A percentile compares a stretch with the other conserved stretches of the same genome.
These are phyloP conservation scores for Triticum timopheevii DNA, from an alignment of 176 grass and related monocot species.

Conservation along the genomic window DNA sequence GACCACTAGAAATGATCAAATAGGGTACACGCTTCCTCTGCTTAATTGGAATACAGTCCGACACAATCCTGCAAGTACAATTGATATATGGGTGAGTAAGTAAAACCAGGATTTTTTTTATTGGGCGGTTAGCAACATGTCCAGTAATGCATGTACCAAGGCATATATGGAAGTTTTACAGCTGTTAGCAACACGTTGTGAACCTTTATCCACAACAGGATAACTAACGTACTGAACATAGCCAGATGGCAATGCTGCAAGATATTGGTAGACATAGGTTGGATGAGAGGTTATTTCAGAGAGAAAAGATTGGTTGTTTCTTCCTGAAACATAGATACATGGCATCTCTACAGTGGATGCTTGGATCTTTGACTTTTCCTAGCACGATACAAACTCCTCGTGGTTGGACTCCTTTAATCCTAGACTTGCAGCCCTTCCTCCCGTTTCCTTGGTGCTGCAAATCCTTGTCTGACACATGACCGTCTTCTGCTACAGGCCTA, in stretches of 20 bases:
- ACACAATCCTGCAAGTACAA: slow-evolving; percentile 56
- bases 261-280: background rate
- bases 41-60: slow-evolving; percentile 74
- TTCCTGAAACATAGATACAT: background rate
- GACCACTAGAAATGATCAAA: slow-evolving; percentile 62
- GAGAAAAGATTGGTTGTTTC: background rate
- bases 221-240: background rate
- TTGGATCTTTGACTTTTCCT: background rate
- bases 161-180: slow-evolving; percentile 5
- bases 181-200: background rate
- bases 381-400: background rate
- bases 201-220: background rate
- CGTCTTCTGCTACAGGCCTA: background rate
- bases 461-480: background rate
- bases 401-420: background rate
- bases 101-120: background rate
- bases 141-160: background rate
- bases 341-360: background rate
- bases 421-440: background rate
- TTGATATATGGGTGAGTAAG: background rate
- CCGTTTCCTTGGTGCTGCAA: background rate
- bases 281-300: background rate
- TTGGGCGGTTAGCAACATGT: background rate
- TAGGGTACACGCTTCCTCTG: slow-evolving; percentile 64
- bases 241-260: slow-evolving; percentile 1